Conservation (phyloP, 306 rosid genomes). For the Parietaria judaica region DNA sequence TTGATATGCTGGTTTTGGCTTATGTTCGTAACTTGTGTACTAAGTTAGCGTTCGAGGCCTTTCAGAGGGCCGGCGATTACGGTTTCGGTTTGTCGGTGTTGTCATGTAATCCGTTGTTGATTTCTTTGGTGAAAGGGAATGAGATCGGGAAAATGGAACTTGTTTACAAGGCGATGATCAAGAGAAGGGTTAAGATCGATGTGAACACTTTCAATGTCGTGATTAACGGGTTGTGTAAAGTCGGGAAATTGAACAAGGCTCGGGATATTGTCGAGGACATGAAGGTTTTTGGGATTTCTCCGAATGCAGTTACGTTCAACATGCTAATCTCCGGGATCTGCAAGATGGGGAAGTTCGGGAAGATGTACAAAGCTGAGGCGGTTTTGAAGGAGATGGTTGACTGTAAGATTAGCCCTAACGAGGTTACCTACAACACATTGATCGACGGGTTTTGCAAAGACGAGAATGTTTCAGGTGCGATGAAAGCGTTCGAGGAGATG, state of each 20-base stretch:
- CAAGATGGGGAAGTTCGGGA: slow-evolving; percentile 60
- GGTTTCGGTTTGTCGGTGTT: slow-evolving; percentile 42
- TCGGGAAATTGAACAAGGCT: slow-evolving; percentile 78
- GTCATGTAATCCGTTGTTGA: slow-evolving; percentile 60
- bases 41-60: slow-evolving; percentile 41
- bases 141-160: slow-evolving; percentile 39
- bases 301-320: slow-evolving; percentile 62
- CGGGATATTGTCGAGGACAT: slow-evolving; percentile 59
- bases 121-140: slow-evolving; percentile 46
- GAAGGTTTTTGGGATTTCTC: slow-evolving; percentile 64
- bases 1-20: slow-evolving; percentile 58
- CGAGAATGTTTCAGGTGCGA: slow-evolving; percentile 43
- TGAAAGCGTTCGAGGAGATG: slow-evolving; percentile 59
- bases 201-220: slow-evolving; percentile 51
- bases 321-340: slow-evolving; percentile 62
- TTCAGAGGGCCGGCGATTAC: slow-evolving; percentile 52
- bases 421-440: slow-evolving; percentile 45
- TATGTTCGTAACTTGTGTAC: slow-evolving; percentile 39
- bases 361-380: slow-evolving; percentile 76
- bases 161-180: slow-evolving; percentile 54
- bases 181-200: slow-evolving; percentile 48
- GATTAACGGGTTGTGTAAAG: slow-evolving; percentile 72
- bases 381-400: slow-evolving; percentile 63
- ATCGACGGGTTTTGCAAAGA: slow-evolving; percentile 75
- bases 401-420: slow-evolving; percentile 40